A percentile compares a stretch with the other conserved stretches of the same genome.
Conservation (phyloP, 2,329 filamentous ascomycete genomes). For the Colletotrichum destructivum region DNA sequence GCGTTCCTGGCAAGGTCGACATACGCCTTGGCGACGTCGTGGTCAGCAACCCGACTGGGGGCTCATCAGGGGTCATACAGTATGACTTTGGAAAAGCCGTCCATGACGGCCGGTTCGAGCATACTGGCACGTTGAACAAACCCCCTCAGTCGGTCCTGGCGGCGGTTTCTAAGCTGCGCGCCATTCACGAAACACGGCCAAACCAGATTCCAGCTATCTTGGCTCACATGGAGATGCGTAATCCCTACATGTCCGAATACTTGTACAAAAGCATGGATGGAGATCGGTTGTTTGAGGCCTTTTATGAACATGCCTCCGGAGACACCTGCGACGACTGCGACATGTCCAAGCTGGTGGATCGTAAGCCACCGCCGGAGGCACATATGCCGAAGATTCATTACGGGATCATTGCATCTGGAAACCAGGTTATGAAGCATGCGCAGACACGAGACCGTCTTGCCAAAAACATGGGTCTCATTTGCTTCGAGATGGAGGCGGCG, state of each 20-base stretch:
- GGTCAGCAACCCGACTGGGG: conserved; percentile 44
- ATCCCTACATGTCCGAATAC: background rate
- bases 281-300: background rate
- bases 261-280: background rate
- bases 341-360: fast-evolving
- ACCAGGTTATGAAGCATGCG: conserved; percentile 43
- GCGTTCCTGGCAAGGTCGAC: conserved; percentile 39
- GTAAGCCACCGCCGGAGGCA: background rate
- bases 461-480: conserved; percentile 29
- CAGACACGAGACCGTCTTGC: conserved; percentile 33
- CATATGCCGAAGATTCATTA: conserved; percentile 43
- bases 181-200: background rate
- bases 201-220: background rate
- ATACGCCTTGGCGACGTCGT: conserved; percentile 50
- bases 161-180: background rate
- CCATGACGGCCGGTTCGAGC: background rate
- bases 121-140: background rate
- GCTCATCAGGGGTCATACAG: conserved; percentile 44
- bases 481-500: conserved; percentile 46
- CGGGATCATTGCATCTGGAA: conserved; percentile 47
- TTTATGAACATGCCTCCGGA: background rate
- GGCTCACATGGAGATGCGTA: background rate
- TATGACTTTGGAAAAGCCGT: conserved; percentile 46
- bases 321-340: conserved; percentile 7
- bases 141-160: background rate